A percentile compares a stretch with the other conserved stretches of the same genome.
phyloP scores from a whole-genome alignment of 2,329 filamentous ascomycete species.

The Cladobotryum mycophilum region DNA sequence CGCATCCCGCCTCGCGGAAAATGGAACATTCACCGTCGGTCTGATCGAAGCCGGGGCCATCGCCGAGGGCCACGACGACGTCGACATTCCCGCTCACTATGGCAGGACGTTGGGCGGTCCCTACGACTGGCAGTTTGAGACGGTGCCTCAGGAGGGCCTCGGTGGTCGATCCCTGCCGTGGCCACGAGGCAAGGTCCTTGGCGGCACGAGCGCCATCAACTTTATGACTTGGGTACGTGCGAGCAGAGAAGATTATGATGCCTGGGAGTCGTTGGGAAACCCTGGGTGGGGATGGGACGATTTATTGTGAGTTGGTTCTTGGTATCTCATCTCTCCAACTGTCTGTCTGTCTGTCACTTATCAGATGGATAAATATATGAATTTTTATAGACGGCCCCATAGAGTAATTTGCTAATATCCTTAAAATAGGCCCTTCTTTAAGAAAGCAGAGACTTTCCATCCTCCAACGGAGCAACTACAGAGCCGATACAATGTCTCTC shows the following conservation, averaged over 20 bases:
- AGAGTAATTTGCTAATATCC: too few relatives aligned
- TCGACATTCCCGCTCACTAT: constrained; percentile 35
- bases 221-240: constrained; percentile 50
- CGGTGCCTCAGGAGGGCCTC: constrained; percentile 31
- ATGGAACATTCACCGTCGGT: constrained; percentile 21
- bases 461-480: constrained; percentile 28
- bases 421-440: constrained; percentile 40
- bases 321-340: neutral
- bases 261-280: constrained; percentile 53
- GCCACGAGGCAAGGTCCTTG: constrained; percentile 46
- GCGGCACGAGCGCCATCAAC: constrained; percentile 57
- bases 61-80: constrained; percentile 20
- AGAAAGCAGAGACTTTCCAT: constrained; percentile 43
- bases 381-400: too few relatives aligned
- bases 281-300: constrained; percentile 50
- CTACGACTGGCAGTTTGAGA: constrained; percentile 38
- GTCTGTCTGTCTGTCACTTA: neutral
- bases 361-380: neutral
- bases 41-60: constrained; percentile 29
- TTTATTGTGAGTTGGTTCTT: constrained; percentile 22
- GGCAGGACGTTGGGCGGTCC: constrained; percentile 30
- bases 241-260: constrained; percentile 44
- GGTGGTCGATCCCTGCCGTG: constrained; percentile 34
- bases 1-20: constrained; percentile 40
- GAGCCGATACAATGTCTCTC: constrained; percentile 30